phyloP scores from a whole-genome alignment of 225 moss, liverwort and hornwort genomes.

The Polytrichum commune region DNA sequence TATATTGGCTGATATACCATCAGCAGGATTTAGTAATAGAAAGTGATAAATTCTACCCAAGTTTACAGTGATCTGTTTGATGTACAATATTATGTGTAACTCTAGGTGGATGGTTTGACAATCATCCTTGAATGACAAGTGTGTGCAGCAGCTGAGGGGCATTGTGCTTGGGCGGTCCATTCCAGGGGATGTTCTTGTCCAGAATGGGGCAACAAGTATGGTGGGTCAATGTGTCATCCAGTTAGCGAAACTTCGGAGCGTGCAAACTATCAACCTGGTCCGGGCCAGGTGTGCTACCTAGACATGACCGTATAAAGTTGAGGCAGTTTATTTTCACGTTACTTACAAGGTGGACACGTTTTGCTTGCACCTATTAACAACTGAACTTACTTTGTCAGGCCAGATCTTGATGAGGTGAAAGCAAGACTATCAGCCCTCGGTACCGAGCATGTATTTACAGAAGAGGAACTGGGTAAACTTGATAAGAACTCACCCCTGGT shows the following conservation, averaged over 20 bases:
- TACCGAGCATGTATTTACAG: constrained; percentile 49
- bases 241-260: constrained; percentile 50
- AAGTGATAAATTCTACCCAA: too few relatives aligned
- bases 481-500: constrained; percentile 47
- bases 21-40: too few relatives aligned
- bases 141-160: constrained; percentile 41
- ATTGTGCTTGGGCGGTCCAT: constrained; percentile 41
- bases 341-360: too few relatives aligned
- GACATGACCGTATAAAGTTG: too few relatives aligned
- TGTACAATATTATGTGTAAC: too few relatives aligned
- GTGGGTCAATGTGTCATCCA: constrained; percentile 94
- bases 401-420: constrained; percentile 47
- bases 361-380: too few relatives aligned
- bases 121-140: constrained; percentile 4
- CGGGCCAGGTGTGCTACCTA: constrained; percentile 65
- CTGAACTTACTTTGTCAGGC: constrained; percentile 19
- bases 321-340: too few relatives aligned
- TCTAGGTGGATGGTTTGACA: too few relatives aligned
- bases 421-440: constrained; percentile 43
- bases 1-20: too few relatives aligned
- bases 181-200: constrained; percentile 80
- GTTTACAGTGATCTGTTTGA: too few relatives aligned
- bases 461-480: constrained; percentile 48
- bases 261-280: constrained; percentile 78
- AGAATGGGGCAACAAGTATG: constrained; percentile 97